Conservation (phyloP, 768 basidiomycete genomes). For the Chalciporus pseudorubinellus region DNA sequence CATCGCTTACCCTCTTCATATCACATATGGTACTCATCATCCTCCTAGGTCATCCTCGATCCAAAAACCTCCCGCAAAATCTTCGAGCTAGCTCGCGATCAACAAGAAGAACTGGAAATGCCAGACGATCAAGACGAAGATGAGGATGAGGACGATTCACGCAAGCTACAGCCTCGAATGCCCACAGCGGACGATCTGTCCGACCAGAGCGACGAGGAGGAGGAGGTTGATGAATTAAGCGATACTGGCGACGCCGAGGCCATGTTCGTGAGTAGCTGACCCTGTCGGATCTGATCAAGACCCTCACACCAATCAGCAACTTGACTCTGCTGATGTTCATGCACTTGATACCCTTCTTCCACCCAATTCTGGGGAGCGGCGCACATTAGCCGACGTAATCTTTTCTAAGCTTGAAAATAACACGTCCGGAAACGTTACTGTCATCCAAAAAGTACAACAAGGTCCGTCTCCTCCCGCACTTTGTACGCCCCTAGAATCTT, state of each 20-base stretch:
- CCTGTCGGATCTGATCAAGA: constrained; percentile 1
- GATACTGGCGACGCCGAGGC: constrained; percentile 49
- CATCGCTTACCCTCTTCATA: constrained; percentile 26
- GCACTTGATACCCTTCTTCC: constrained; percentile 82
- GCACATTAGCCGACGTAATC: constrained; percentile 95
- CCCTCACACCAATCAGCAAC: constrained; percentile 51
- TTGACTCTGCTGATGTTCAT: constrained; percentile 87
- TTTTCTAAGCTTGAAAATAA: constrained; percentile 84
- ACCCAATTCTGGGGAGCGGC: constrained; percentile 67
- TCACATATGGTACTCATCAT: neutral
- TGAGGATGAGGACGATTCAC: constrained; percentile 34
- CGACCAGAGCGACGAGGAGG: constrained; percentile 53
- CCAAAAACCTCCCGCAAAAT: constrained; percentile 83
- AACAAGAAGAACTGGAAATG: constrained; percentile 85
- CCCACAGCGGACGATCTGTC: constrained; percentile 49
- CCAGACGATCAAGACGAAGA: constrained; percentile 54
- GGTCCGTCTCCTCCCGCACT: constrained; percentile 33
- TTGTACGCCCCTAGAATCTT: constrained; percentile 1
- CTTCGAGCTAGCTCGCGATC: constrained; percentile 87
- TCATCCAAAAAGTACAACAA: constrained; percentile 61
- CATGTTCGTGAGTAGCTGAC: constrained; percentile 49
- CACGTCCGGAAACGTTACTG: constrained; percentile 50
- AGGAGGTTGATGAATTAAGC: constrained; percentile 14
- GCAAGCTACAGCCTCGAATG: constrained; percentile 25
- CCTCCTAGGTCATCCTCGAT: constrained; percentile 62